Conservation (phyloP, 164 flowering plant genomes). For the Vitis cinerea region DNA sequence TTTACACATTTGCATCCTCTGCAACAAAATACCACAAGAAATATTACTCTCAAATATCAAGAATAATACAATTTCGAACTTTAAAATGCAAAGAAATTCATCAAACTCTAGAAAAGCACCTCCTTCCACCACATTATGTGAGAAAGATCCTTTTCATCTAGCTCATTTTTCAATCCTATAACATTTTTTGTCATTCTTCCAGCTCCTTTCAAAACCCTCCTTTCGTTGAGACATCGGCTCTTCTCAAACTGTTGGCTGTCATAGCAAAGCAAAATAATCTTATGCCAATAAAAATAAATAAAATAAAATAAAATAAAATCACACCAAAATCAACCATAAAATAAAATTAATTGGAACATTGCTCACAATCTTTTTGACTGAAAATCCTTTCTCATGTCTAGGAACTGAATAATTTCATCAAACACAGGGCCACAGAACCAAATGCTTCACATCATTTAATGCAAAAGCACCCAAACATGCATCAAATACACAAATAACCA, state of each 20-base stretch:
- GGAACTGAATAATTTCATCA: not conserved
- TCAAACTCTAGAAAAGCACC: conserved; percentile 34
- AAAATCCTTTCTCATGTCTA: not conserved
- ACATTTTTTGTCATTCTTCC: conserved; percentile 42
- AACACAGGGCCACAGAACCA: not conserved
- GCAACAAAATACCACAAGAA: conserved; percentile 15
- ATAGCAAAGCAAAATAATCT: not conserved
- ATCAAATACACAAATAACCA: not conserved
- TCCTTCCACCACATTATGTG: conserved; percentile 95
- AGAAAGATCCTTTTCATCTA: conserved; percentile 56
- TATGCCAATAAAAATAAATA: not conserved
- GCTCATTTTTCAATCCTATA: conserved; percentile 31
- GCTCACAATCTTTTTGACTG: too few relatives aligned
- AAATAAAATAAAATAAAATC: not conserved
- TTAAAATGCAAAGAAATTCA: too few relatives aligned
- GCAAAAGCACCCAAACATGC: not conserved
- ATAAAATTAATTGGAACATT: too few relatives aligned
- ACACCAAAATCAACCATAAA: too few relatives aligned
- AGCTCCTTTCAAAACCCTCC: conserved; percentile 32
- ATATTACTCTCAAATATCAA: too few relatives aligned
- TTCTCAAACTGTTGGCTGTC: conserved; percentile 21
- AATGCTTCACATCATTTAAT: not conserved
- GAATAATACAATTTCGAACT: too few relatives aligned
- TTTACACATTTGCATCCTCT: conserved; percentile 71
- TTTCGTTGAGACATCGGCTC: conserved; percentile 34